phyloP scores from a whole-genome alignment of 257 asterid genomes.

The Nicotiana paniculata region DNA sequence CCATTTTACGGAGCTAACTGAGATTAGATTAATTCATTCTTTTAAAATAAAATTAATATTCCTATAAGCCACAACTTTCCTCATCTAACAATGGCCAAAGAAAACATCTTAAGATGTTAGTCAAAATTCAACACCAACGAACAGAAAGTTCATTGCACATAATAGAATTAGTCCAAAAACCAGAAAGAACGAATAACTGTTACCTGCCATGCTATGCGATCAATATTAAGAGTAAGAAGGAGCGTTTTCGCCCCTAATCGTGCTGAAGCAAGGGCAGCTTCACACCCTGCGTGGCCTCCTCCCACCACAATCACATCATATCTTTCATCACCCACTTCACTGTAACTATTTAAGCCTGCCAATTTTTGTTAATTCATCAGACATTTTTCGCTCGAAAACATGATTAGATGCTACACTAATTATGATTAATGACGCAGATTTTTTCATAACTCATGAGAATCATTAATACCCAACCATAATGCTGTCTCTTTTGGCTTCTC shows the following conservation, averaged over 20 bases:
- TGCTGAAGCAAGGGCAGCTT: conserved; percentile 98
- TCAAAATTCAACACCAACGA: neutral
- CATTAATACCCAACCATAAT: too few species aligned
- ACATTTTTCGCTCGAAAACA: neutral
- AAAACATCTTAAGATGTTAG: neutral
- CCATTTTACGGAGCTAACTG: neutral
- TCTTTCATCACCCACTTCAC: conserved; percentile 50
- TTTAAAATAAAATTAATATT: neutral
- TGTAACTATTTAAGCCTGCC: conserved; percentile 36
- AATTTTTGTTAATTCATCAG: conserved; percentile 2
- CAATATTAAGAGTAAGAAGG: conserved; percentile 91
- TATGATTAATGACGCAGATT: neutral
- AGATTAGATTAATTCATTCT: neutral
- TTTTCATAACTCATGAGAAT: neutral
- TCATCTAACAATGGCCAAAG: neutral
- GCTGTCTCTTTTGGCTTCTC: too few species aligned
- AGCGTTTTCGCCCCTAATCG: conserved; percentile 94
- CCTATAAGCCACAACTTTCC: neutral
- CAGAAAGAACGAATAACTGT: neutral
- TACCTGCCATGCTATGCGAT: conserved; percentile 99
- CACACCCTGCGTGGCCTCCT: conserved; percentile 99
- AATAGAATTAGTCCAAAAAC: neutral
- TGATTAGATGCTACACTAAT: neutral
- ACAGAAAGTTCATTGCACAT: neutral
- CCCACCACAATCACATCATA: conserved; percentile 97